phyloP scores from a whole-genome alignment of 768 basidiomycete genomes.

The Boletus pseudo-olivaceus region DNA sequence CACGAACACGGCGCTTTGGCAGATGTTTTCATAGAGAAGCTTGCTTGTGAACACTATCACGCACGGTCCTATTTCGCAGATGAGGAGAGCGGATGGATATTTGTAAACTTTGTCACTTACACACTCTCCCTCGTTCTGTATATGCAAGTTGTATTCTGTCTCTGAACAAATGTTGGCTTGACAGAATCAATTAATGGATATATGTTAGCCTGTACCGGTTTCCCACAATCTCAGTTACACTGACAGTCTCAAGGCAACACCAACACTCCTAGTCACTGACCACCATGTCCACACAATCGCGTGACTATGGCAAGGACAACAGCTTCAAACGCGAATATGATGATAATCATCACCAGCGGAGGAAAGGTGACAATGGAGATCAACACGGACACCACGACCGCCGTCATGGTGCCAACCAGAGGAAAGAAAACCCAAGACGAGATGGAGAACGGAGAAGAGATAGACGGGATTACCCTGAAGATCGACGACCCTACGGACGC shows the following conservation, averaged over 20 bases:
- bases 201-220: slow-evolving; percentile 1
- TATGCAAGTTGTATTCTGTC: background rate
- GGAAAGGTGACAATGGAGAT: slow-evolving; percentile 5
- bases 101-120: background rate
- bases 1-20: slow-evolving; percentile 14
- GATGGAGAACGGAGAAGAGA: slow-evolving; percentile 23
- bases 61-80: background rate
- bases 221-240: slow-evolving; percentile 14
- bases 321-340: slow-evolving; percentile 12
- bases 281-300: slow-evolving; percentile 16
- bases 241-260: background rate
- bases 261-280: background rate
- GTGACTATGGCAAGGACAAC: slow-evolving; percentile 11
- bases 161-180: background rate
- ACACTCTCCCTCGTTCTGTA: background rate
- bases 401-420: slow-evolving; percentile 13
- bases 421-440: slow-evolving; percentile 15
- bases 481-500: slow-evolving; percentile 18
- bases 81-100: background rate
- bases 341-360: slow-evolving; percentile 9
- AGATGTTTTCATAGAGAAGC: slow-evolving; percentile 10
- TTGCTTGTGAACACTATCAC: slow-evolving; percentile 6
- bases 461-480: slow-evolving; percentile 14
- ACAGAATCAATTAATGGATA: no score
- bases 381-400: slow-evolving; percentile 11